phyloP scores from a whole-genome alignment of 441 rosid genomes.

The Jatropha podagrica region DNA sequence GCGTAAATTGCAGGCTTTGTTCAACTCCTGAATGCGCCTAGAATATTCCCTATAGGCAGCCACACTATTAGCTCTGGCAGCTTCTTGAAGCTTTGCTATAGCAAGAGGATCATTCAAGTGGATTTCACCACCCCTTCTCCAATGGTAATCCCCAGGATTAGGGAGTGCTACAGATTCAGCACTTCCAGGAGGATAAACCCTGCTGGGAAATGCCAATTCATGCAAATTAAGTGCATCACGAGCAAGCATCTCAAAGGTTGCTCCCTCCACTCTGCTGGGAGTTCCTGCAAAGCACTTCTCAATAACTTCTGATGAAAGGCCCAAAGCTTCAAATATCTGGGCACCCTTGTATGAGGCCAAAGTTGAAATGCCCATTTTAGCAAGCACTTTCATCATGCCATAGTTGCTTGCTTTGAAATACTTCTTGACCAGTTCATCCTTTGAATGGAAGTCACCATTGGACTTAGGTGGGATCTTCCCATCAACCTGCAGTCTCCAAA shows the following conservation, averaged over 20 bases:
- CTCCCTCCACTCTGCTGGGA: constrained; percentile 99
- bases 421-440: constrained; percentile 86
- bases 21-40: constrained; percentile 87
- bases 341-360: constrained; percentile 99
- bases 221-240: constrained; percentile 84
- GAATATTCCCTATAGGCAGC: constrained; percentile 97
- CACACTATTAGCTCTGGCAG: constrained; percentile 89
- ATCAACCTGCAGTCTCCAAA: constrained; percentile 95
- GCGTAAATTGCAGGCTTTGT: constrained; percentile 90
- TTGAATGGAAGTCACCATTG: constrained; percentile 78
- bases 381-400: constrained; percentile 99
- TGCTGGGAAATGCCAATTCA: constrained; percentile 84
- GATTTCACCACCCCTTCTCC: constrained; percentile 98
- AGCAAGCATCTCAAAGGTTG: constrained; percentile 99
- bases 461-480: constrained; percentile 96
- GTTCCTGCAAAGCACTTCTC: constrained; percentile 99
- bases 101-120: constrained; percentile 99
- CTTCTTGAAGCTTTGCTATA: constrained; percentile 95
- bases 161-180: constrained; percentile 95
- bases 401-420: constrained; percentile 98
- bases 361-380: constrained; percentile 99
- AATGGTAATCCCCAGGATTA: constrained; percentile 98
- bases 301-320: constrained; percentile 95
- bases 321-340: constrained; percentile 99
- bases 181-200: constrained; percentile 84